Evolutionary conservation across 805 yeast genomes (phyloP).

Genomic region (Hanseniaspora thailandica): DNA sequence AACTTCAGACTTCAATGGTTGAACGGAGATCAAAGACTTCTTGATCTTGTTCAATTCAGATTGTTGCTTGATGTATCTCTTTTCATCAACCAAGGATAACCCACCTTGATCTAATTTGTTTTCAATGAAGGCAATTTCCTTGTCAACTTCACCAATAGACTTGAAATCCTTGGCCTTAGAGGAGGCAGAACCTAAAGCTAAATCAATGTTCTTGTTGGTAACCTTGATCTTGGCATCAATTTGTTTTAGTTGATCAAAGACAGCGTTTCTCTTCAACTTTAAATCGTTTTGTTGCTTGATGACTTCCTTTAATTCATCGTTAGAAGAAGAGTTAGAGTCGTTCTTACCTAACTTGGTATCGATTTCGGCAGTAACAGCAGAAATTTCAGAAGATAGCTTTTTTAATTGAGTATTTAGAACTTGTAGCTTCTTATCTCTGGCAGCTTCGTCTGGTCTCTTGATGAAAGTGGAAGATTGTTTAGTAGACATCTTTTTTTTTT

Average conservation of each 20-base stretch:
- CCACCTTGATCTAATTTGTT: constrained; percentile 63
- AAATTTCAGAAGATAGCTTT: constrained; percentile 45
- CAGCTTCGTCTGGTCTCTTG: constrained; percentile 64
- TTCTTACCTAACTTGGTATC: constrained; percentile 35
- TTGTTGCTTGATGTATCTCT: constrained; percentile 73
- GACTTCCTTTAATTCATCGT: constrained; percentile 36
- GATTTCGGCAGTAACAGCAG: constrained; percentile 43
- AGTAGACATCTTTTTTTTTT: constrained; percentile 8
- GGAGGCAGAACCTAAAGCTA: constrained; percentile 29
- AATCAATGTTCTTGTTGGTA: constrained; percentile 62
- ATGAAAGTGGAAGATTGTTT: constrained; percentile 33
- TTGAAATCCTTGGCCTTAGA: constrained; percentile 51
- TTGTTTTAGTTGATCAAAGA: constrained; percentile 55
- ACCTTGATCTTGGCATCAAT: constrained; percentile 62
- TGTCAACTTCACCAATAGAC: constrained; percentile 55
- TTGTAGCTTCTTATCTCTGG: constrained; percentile 47
- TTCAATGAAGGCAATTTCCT: constrained; percentile 55
- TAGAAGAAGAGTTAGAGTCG: constrained; percentile 39
- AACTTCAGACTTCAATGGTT: constrained; percentile 63
- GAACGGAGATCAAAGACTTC: constrained; percentile 64
- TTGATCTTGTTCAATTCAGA: constrained; percentile 67
- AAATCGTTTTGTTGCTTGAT: constrained; percentile 38
- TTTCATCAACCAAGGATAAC: constrained; percentile 82
- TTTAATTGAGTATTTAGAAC: constrained; percentile 50
- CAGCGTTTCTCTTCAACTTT: constrained; percentile 35